Conservation (phyloP, 768 basidiomycete species). For the Mycena kentingensis region DNA sequence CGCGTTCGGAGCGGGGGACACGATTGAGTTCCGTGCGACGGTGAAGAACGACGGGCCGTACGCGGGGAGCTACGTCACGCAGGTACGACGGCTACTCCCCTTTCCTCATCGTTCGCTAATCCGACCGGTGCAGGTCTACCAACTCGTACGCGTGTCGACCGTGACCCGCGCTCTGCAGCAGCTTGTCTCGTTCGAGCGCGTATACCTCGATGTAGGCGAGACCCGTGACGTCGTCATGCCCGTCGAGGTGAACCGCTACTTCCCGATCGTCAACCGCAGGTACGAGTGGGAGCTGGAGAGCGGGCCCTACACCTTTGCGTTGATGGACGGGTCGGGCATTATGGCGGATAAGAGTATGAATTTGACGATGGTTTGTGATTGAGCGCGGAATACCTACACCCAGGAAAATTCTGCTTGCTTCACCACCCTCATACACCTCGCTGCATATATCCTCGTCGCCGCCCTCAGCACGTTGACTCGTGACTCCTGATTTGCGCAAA, state of each 20-base stretch:
- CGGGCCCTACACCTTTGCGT: conserved; percentile 28
- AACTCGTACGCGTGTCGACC: conserved; percentile 13
- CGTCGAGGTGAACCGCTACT: conserved; percentile 28
- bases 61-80: conserved; percentile 26
- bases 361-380: conserved; percentile 28
- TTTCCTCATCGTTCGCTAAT: too few relatives aligned
- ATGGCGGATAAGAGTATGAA: conserved; percentile 21
- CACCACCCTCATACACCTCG: too few relatives aligned
- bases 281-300: conserved; percentile 28
- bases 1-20: too few relatives aligned
- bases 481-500: too few relatives aligned
- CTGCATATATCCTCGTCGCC: too few relatives aligned
- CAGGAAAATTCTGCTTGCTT: too few relatives aligned
- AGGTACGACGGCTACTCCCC: conserved; percentile 30
- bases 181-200: conserved; percentile 26
- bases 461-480: too few relatives aligned
- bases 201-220: conserved; percentile 24
- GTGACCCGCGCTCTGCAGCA: conserved; percentile 23
- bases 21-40: conserved; percentile 23
- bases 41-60: conserved; percentile 24
- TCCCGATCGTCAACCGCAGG: conserved; percentile 26
- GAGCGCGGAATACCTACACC: too few relatives aligned
- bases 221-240: conserved; percentile 18
- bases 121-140: too few relatives aligned
- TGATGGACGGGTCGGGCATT: conserved; percentile 24